Percentiles rank a stretch among this genome's conserved stretches.
These are phyloP conservation scores for Cynara cardunculus DNA, from an alignment of 129 eudicot genomes.

Conservation along the genomic window DNA sequence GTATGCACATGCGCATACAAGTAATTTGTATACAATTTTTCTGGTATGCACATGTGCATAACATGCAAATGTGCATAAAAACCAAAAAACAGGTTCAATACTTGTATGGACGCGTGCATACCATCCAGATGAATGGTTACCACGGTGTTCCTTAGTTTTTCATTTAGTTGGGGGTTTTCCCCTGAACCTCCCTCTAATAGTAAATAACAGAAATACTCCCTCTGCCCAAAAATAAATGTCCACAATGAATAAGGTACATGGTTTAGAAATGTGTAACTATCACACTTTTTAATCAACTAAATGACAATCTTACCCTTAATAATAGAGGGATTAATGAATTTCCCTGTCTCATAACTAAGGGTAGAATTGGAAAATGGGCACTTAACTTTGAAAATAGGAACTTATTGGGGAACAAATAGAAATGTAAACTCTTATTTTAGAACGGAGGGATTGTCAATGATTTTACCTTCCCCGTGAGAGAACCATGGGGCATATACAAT, in stretches of 20 bases:
- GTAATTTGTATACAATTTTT: too few relatives aligned
- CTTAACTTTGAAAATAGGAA: too few relatives aligned
- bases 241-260: background rate
- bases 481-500: constrained; percentile 99
- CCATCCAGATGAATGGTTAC: too few relatives aligned
- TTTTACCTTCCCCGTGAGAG: constrained; percentile 93
- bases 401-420: background rate
- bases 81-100: too few relatives aligned
- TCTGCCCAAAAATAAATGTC: background rate
- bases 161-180: too few relatives aligned
- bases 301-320: background rate
- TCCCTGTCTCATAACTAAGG: background rate
- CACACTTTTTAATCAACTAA: background rate
- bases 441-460: background rate
- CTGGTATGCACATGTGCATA: too few relatives aligned
- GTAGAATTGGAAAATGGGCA: background rate
- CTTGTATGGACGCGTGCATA: too few relatives aligned
- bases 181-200: too few relatives aligned
- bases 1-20: too few relatives aligned
- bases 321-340: background rate
- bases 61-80: too few relatives aligned
- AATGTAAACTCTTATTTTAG: background rate
- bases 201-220: background rate
- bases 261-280: background rate
- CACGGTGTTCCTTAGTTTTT: too few relatives aligned